phyloP scores from a whole-genome alignment of 1,284 basidiomycete genomes.

The Trametes pubescens region DNA sequence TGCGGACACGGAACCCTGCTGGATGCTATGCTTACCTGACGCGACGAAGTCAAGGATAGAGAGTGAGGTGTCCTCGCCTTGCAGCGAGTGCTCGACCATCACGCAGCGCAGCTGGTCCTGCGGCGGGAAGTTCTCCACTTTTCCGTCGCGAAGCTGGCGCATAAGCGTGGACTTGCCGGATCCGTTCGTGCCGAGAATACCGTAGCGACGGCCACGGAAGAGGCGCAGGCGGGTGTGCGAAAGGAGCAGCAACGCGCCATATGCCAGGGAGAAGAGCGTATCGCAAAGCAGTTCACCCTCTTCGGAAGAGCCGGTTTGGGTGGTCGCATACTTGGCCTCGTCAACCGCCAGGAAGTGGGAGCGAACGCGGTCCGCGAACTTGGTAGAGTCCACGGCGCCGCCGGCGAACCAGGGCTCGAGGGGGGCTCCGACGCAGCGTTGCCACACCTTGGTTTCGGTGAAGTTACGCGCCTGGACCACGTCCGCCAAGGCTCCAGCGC shows the following conservation, averaged over 20 bases:
- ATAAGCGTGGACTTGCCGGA: conserved; percentile 97
- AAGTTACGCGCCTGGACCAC: conserved; percentile 78
- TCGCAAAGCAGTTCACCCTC: conserved; percentile 92
- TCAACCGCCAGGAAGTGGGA: conserved; percentile 83
- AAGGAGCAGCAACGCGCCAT: conserved; percentile 93
- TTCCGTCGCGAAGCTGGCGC: conserved; percentile 94
- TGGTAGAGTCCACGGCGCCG: conserved; percentile 52
- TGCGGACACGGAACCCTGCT: conserved; percentile 9
- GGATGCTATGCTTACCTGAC: conserved; percentile 59
- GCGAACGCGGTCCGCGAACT: conserved; percentile 72
- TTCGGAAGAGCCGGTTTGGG: conserved; percentile 59
- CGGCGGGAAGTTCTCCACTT: conserved; percentile 96
- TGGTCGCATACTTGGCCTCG: conserved; percentile 63
- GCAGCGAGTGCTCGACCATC: conserved; percentile 97
- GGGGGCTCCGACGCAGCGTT: conserved; percentile 76
- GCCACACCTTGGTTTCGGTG: conserved; percentile 72
- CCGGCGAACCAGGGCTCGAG: conserved; percentile 70
- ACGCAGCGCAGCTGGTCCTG: conserved; percentile 87
- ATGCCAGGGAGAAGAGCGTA: conserved; percentile 95
- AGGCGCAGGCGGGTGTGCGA: conserved; percentile 95
- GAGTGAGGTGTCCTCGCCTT: conserved; percentile 88
- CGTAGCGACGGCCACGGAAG: conserved; percentile 92
- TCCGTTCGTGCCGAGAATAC: conserved; percentile 95
- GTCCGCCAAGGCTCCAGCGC: conserved; percentile 80
- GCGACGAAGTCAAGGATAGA: conserved; percentile 91